phyloP scores from a whole-genome alignment of 805 yeast genomes.

The Candida maesae region DNA sequence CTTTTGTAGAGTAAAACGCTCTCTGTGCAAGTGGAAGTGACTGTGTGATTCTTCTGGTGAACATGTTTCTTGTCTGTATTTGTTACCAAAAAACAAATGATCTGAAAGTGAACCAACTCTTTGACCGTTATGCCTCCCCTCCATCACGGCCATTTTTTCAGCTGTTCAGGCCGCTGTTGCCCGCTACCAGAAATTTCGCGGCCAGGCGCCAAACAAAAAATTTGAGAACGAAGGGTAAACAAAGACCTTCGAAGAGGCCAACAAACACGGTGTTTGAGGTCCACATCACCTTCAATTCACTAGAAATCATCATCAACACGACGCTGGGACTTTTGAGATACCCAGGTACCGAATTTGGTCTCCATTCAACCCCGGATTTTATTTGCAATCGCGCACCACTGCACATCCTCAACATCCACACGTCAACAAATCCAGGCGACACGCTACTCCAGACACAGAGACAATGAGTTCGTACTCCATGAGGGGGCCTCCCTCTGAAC shows the following conservation, averaged over 20 bases:
- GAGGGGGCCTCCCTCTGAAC: constrained; percentile 2
- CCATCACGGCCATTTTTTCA: constrained; percentile 6
- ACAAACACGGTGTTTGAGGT: background rate
- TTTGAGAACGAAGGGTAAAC: constrained; percentile 8
- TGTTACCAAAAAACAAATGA: too few relatives aligned
- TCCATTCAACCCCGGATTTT: too few relatives aligned
- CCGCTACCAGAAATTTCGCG: constrained; percentile 3
- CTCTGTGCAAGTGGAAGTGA: constrained; percentile 8
- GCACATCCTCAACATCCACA: too few relatives aligned
- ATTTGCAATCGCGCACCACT: background rate
- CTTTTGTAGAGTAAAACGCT: constrained; percentile 14
- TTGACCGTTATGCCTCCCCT: background rate
- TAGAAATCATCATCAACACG: too few relatives aligned
- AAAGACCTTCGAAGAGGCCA: background rate
- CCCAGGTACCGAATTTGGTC: too few relatives aligned
- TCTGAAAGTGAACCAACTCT: background rate
- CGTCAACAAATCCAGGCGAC: background rate
- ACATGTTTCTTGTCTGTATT: too few relatives aligned
- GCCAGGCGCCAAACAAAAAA: constrained; percentile 1
- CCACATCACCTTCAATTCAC: background rate
- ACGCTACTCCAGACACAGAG: background rate
- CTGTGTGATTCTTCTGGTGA: constrained; percentile 13
- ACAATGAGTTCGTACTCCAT: constrained; percentile 5
- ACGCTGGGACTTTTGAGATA: too few relatives aligned
- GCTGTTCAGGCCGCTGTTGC: background rate